These are phyloP conservation scores for Wickerhamiella azymoides DNA, from an alignment of 805 yeast genomes.

Conservation along the genomic window DNA sequence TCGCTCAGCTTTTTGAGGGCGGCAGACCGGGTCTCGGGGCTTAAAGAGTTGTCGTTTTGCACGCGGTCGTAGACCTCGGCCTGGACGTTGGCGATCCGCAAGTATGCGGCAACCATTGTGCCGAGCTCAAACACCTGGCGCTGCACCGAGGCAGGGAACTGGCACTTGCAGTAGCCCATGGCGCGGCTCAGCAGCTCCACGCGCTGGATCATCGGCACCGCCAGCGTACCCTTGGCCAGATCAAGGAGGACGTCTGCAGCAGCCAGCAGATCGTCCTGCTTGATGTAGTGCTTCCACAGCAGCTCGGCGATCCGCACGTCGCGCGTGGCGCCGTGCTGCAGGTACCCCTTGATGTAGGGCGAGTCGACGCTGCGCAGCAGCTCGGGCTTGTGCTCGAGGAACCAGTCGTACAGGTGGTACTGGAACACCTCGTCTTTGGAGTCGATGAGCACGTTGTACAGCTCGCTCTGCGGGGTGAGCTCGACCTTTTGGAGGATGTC, in stretches of 20 bases:
- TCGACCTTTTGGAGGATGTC: constrained; percentile 62
- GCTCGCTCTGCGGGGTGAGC: constrained; percentile 36
- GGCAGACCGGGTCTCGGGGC: constrained; percentile 31
- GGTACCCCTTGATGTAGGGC: constrained; percentile 61
- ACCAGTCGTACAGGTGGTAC: constrained; percentile 86
- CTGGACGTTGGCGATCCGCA: constrained; percentile 79
- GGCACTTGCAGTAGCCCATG: constrained; percentile 80
- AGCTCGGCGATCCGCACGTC: constrained; percentile 66
- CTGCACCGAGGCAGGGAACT: constrained; percentile 59
- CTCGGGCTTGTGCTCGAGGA: constrained; percentile 59
- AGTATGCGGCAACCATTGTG: constrained; percentile 56
- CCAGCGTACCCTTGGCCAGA: constrained; percentile 58
- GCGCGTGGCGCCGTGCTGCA: constrained; percentile 36
- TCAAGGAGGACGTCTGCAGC: constrained; percentile 75
- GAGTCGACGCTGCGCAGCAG: constrained; percentile 69
- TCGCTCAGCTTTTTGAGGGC: constrained; percentile 44
- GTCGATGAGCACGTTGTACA: constrained; percentile 60
- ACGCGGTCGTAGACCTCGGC: constrained; percentile 37
- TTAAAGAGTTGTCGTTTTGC: constrained; percentile 29
- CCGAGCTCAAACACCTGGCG: constrained; percentile 64
- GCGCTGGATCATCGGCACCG: constrained; percentile 53
- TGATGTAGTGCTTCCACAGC: constrained; percentile 80
- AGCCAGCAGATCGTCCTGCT: constrained; percentile 57
- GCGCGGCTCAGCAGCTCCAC: constrained; percentile 85
- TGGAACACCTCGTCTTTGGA: constrained; percentile 79